Evolutionary conservation across 2,329 filamentous ascomycete species (phyloP).

Genomic region (Colletotrichum sp.): DNA sequence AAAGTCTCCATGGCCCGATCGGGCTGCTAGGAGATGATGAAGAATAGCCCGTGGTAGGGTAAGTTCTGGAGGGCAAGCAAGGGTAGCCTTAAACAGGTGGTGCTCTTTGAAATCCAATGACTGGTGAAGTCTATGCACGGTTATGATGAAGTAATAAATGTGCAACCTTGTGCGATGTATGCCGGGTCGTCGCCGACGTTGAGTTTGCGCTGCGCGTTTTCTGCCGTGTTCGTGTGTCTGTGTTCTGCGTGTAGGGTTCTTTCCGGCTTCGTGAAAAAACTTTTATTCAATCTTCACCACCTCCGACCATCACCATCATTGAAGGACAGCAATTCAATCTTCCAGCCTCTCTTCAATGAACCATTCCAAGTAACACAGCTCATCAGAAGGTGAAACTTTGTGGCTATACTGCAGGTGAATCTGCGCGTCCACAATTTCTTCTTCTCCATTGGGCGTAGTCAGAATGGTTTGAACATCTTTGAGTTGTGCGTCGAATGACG

Average conservation of each 20-base stretch:
- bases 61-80: no score
- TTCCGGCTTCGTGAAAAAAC: neutral
- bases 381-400: neutral
- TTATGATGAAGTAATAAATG: neutral
- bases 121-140: neutral
- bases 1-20: no score
- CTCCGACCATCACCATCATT: neutral
- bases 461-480: neutral
- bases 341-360: neutral
- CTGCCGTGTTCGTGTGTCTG: neutral
- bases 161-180: neutral
- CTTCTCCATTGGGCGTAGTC: neutral
- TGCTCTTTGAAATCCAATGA: neutral
- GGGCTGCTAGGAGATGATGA: no score
- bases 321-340: neutral
- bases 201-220: neutral
- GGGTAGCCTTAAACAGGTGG: no score
- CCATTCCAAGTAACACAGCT: neutral
- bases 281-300: neutral
- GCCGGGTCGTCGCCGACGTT: neutral
- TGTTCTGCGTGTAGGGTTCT: neutral
- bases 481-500: neutral
- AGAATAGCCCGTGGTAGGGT: no score
- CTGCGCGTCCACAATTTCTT: neutral
- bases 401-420: neutral